Evolutionary conservation across 1,284 basidiomycete species (phyloP).

Genomic region (Cystobasidium sp.): DNA sequence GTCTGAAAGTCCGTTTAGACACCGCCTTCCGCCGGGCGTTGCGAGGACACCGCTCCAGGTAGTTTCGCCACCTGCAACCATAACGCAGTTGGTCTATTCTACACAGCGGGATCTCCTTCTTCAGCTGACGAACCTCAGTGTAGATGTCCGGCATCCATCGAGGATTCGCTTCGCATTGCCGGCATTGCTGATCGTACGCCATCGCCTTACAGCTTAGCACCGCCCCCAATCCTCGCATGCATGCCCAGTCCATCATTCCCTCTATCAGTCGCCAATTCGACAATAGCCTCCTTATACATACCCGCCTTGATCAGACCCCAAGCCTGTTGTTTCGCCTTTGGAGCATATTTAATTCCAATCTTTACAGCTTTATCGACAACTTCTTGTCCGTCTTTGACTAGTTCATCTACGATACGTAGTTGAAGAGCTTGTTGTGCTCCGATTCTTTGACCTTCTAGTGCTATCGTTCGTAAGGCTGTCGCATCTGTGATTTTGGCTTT

Average conservation of each 20-base stretch:
- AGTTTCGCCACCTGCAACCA: too few species aligned
- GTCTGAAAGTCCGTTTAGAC: too few species aligned
- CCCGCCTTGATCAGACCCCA: conserved; percentile 35
- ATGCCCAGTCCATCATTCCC: conserved; percentile 35
- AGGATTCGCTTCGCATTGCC: background rate
- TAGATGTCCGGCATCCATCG: background rate
- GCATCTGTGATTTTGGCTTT: conserved; percentile 36
- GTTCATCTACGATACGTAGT: conserved; percentile 19
- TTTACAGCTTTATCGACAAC: conserved; percentile 29
- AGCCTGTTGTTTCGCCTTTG: conserved; percentile 35
- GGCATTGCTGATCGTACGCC: background rate
- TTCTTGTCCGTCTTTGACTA: conserved; percentile 15
- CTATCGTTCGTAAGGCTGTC: conserved; percentile 25
- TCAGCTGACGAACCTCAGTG: background rate
- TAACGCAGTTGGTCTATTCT: too few species aligned
- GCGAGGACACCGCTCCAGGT: too few species aligned
- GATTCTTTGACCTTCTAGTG: conserved; percentile 36
- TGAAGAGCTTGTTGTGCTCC: conserved; percentile 34
- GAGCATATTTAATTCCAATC: conserved; percentile 26
- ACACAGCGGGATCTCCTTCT: too few species aligned
- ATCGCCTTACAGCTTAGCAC: background rate
- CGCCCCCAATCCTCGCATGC: conserved; percentile 14
- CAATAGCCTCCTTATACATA: conserved; percentile 30
- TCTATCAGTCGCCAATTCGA: conserved; percentile 24
- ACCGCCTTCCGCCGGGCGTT: too few species aligned